Percentiles rank a stretch among this genome's conserved stretches.
Conservation (phyloP, 441 rosid genomes). For the Erysimum pusillum region DNA sequence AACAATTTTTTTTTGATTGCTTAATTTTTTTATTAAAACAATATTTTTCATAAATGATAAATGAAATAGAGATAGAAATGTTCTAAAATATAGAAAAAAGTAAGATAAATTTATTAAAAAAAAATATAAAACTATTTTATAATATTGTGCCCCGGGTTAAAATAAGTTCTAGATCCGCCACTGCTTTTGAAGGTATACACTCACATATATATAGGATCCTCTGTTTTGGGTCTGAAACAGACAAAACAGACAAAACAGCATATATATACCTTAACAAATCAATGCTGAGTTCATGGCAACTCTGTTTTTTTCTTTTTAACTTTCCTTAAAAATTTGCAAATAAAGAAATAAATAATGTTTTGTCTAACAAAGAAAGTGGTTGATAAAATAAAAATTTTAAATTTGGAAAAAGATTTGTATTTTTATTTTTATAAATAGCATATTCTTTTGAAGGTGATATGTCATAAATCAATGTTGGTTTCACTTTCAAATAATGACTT, state of each 20-base stretch:
- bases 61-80: too few species aligned
- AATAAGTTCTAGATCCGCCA: too few species aligned
- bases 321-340: background rate
- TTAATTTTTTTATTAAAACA: too few species aligned
- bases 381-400: too few species aligned
- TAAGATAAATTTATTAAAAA: too few species aligned
- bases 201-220: background rate
- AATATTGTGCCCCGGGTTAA: too few species aligned
- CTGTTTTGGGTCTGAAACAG: constrained; percentile 14
- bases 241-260: background rate
- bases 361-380: constrained; percentile 1
- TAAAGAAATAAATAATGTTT: background rate
- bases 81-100: too few species aligned
- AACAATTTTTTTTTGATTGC: too few species aligned
- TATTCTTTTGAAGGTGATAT: constrained; percentile 9
- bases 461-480: constrained; percentile 43
- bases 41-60: too few species aligned
- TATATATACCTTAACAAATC: background rate
- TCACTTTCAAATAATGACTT: constrained; percentile 32
- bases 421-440: background rate
- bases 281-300: constrained; percentile 6
- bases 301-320: background rate
- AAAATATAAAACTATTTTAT: too few species aligned
- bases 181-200: too few species aligned
- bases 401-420: too few species aligned